Percentiles rank a stretch among this genome's conserved stretches.
These are phyloP conservation scores for Tinospora cordifolia DNA, from an alignment of 164 flowering plant species.

Conservation along the genomic window DNA sequence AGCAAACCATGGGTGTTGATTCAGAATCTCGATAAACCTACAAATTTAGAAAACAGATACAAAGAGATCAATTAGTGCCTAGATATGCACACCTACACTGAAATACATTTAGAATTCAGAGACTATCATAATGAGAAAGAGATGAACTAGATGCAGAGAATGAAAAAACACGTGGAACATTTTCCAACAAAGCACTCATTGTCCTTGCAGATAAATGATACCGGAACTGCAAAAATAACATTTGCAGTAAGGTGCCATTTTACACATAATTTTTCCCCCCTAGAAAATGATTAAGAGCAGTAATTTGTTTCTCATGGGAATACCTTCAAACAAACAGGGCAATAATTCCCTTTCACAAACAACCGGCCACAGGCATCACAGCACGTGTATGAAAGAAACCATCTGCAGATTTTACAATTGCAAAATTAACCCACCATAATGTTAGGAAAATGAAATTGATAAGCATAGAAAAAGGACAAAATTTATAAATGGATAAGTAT, in stretches of 20 bases:
- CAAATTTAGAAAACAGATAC: conserved; percentile 11
- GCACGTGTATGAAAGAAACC: conserved; percentile 94
- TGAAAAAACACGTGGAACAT: no score
- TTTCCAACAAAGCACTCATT: background rate
- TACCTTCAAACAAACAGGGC: conserved; percentile 99
- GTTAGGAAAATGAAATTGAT: background rate
- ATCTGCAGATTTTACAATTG: conserved; percentile 39
- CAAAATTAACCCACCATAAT: conserved; percentile 7
- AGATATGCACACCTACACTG: no score
- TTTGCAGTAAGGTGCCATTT: background rate
- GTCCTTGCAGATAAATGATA: background rate
- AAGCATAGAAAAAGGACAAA: background rate
- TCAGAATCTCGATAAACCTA: conserved; percentile 99
- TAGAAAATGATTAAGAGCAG: background rate
- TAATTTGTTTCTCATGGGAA: background rate
- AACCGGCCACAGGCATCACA: conserved; percentile 99
- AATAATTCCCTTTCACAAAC: conserved; percentile 92
- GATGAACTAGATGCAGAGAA: background rate
- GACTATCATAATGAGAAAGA: background rate
- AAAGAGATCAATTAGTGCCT: background rate
- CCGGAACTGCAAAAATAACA: background rate
- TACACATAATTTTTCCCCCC: background rate
- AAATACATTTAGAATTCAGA: background rate
- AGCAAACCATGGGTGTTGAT: conserved; percentile 98
- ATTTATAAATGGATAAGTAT: background rate